These are phyloP conservation scores for Hyphochytrium catenoides DNA, from an alignment of 352 stramenopile species.

Conservation along the genomic window DNA sequence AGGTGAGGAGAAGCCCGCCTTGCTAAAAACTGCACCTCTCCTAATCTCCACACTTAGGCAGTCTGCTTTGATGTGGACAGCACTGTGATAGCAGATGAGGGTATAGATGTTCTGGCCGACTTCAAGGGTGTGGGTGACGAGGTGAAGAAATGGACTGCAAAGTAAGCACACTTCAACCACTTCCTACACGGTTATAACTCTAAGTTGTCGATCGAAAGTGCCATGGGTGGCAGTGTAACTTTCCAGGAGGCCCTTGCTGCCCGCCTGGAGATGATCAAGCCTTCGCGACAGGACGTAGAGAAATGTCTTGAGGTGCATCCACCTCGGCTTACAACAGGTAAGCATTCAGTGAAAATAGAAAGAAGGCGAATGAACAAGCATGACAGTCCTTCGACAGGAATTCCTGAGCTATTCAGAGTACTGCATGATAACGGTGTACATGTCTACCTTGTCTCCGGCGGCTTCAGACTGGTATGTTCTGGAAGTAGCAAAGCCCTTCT, in stretches of 20 bases:
- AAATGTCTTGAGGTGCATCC: conserved; percentile 70
- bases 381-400: too few species aligned
- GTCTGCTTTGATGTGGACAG: conserved; percentile 87
- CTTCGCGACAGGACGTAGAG: conserved; percentile 60
- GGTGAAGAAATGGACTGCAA: conserved; percentile 79
- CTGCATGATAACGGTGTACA: conserved; percentile 68
- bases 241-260: conserved; percentile 92
- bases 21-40: too few species aligned
- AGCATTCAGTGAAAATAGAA: too few species aligned
- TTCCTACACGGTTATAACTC: conserved; percentile 1
- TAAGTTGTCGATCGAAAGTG: conserved; percentile 19
- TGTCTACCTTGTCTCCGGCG: conserved; percentile 94
- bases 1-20: too few species aligned
- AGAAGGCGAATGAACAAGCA: too few species aligned
- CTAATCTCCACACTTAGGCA: too few species aligned
- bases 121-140: conserved; percentile 76
- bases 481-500: too few species aligned
- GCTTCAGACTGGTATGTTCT: conserved; percentile 60
- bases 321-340: conserved; percentile 55
- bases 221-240: conserved; percentile 92
- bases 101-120: conserved; percentile 93
- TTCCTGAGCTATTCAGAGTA: conserved; percentile 63
- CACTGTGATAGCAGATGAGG: conserved; percentile 90
- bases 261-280: conserved; percentile 84
- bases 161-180: conserved; percentile 17